A percentile compares a stretch with the other conserved stretches of the same genome.
Conservation (phyloP, 2,329 filamentous ascomycete genomes). For the Xylaria sp. region DNA sequence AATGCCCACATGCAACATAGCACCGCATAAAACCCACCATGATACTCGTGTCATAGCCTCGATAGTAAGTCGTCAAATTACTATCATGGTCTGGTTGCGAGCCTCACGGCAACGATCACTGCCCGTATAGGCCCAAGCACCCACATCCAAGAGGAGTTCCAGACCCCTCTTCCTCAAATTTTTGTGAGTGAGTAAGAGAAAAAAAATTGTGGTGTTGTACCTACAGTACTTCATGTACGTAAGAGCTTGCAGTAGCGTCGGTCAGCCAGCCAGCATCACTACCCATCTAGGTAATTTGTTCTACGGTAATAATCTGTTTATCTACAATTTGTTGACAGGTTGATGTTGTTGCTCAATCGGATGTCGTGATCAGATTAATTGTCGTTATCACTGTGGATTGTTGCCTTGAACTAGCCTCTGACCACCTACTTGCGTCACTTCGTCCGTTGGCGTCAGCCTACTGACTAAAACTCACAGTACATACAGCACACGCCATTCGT, state of each 20-base stretch:
- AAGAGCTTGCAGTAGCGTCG: conserved; percentile 32
- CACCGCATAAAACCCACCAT: background rate
- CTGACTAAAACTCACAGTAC: background rate
- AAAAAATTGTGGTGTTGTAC: conserved; percentile 4
- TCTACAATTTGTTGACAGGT: conserved; percentile 1
- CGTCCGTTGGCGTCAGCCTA: conserved; percentile 25
- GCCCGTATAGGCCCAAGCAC: conserved; percentile 13
- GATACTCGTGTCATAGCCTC: background rate
- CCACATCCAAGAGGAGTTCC: conserved; percentile 10
- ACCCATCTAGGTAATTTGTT: background rate
- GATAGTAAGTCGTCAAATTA: background rate
- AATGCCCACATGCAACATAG: background rate
- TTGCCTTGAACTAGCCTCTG: conserved; percentile 18
- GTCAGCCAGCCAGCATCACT: conserved; percentile 2
- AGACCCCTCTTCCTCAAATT: conserved; percentile 3
- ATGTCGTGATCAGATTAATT: background rate
- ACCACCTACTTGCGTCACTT: conserved; percentile 23
- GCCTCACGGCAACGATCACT: conserved; percentile 29
- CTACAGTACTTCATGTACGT: conserved; percentile 2
- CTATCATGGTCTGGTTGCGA: background rate
- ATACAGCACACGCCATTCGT: background rate
- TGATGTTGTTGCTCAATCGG: background rate
- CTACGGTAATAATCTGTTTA: too few species aligned
- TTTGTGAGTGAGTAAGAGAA: background rate
- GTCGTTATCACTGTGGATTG: conserved; percentile 13